Evolutionary conservation across 805 yeast genomes (phyloP), one percentile per base, ranked within the genome.

Genomic region (Cephaloascus fragrans): DNA sequence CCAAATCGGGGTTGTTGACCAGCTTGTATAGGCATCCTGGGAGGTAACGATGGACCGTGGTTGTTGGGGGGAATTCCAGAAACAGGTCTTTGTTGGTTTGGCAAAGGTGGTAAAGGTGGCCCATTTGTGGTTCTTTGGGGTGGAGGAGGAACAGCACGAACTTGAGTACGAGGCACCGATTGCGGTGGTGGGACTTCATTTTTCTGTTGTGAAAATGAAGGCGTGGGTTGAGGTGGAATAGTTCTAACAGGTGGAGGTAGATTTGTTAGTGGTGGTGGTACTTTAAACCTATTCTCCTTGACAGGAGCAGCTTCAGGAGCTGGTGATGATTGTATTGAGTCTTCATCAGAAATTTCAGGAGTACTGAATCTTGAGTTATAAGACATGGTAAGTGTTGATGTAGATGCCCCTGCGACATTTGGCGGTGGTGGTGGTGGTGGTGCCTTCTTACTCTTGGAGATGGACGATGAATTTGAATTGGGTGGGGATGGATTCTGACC

Each of bases 341-440:
- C 28, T 8, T 23, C 12, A 23, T 23, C 28, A 8, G 28, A 23
- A 6, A 23, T 23, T 8, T 23, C 28, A 8, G 28, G 28, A 23
- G 28, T 23, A 12, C 28, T 23, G 12, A 12, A 12, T 23, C 28
- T 23, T 23, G 28, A 23, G 6, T 23, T 23, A 23, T 23, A 8
- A n/a, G n/a, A n/a, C n/a, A n/a, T n/a, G n/a, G n/a, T n/a, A n/a
- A n/a, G n/a, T n/a, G n/a, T n/a, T n/a, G n/a, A n/a, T n/a, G n/a
- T n/a, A n/a, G n/a, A n/a, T n/a, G n/a, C n/a, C n/a, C n/a, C n/a
- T n/a, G n/a, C n/a, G n/a, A n/a, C n/a, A n/a, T 62, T 47, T 3
- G 58, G 51, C 3, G 72, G 67, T 9, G 70, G 67, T 2, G 69
- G 63, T 1, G 61, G 64, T 4, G 53, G 49, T 14, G 67, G 61